These are phyloP conservation scores for Carpinus fangiana DNA, from an alignment of 306 rosid genomes.

Conservation along the genomic window DNA sequence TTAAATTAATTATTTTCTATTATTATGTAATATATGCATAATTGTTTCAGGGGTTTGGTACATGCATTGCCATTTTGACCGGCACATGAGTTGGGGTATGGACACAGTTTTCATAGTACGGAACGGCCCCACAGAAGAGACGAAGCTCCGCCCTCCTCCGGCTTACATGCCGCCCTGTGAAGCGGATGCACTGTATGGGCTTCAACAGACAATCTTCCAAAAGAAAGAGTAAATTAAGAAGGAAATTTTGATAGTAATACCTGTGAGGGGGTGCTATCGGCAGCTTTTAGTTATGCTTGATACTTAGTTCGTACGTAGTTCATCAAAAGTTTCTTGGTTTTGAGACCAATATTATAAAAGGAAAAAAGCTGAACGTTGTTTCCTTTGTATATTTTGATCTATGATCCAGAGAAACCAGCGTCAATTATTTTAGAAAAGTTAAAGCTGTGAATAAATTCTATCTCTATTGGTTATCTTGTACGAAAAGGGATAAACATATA, in stretches of 20 bases:
- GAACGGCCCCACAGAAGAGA: neutral
- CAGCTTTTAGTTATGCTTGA: too few relatives aligned
- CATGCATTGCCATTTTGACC: constrained; percentile 16
- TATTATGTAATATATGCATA: neutral
- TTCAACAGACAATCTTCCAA: neutral
- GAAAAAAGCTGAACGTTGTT: too few relatives aligned
- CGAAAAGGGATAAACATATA: too few relatives aligned
- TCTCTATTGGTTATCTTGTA: too few relatives aligned
- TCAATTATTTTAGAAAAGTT: too few relatives aligned
- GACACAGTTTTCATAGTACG: constrained; percentile 4
- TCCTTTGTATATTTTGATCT: too few relatives aligned
- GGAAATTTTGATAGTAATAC: neutral
- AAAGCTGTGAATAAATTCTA: too few relatives aligned
- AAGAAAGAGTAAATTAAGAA: neutral
- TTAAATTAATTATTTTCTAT: too few relatives aligned
- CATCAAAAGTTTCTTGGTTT: too few relatives aligned
- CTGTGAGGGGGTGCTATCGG: neutral
- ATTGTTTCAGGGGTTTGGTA: constrained; percentile 6
- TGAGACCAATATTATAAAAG: too few relatives aligned
- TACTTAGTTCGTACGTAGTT: too few relatives aligned
- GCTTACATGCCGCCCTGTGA: constrained; percentile 10
- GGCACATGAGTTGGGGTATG: constrained; percentile 17
- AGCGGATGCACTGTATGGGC: neutral
- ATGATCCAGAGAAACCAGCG: too few relatives aligned
- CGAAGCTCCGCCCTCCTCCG: constrained; percentile 1